Evolutionary conservation across 2,329 filamentous ascomycete species (phyloP), one percentile per base, ranked within the genome.

Genomic region (Fusarium nisikadoi): DNA sequence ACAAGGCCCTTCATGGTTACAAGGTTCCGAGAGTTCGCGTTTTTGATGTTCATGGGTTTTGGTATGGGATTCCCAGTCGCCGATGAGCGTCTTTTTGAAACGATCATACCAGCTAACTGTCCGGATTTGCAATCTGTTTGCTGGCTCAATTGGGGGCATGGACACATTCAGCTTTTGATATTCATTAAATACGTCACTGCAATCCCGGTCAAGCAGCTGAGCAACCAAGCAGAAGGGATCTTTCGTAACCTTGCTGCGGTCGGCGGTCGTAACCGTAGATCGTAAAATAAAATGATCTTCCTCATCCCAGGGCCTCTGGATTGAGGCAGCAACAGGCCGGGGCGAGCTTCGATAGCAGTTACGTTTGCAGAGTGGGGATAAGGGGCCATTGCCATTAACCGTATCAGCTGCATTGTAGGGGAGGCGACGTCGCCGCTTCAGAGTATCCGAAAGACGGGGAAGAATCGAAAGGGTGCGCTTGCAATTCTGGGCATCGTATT

Each of bases 1-100:
- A 79, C 93, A 95, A 5, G 90, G 86, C 0, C 92, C 92, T 33
- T 90, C 87, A 75, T 95, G 93, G 56, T 86, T 86, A 75, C 93
- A 95, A 6, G 92, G 90, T 62, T 90, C 88, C 55, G 88, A 87
- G 4, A 88, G 83, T 38, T 88, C 86, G 41, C 89, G 86, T 20
- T 86, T 82, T 49, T 89, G 85, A 69, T 89, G 87, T 58, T 88
- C 83, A 69, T 89, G 86, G 7, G 86, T 87, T 50, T 83, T 81
- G 16, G 87, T 89, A 46, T 87, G 84, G 6, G 87, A 86, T 77
- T 87, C 83, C 86, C 87, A 89, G 76, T 89, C 86, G 17, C 85
- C 84, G 47, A 85, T 78, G 10, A 89, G 82, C 68, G 85, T 81
- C 76, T 89, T 90, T 72, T 83, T 87, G 58, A 84, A 83, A 19